Conservation (phyloP, 306 rosid genomes). For the Senna tora region DNA sequence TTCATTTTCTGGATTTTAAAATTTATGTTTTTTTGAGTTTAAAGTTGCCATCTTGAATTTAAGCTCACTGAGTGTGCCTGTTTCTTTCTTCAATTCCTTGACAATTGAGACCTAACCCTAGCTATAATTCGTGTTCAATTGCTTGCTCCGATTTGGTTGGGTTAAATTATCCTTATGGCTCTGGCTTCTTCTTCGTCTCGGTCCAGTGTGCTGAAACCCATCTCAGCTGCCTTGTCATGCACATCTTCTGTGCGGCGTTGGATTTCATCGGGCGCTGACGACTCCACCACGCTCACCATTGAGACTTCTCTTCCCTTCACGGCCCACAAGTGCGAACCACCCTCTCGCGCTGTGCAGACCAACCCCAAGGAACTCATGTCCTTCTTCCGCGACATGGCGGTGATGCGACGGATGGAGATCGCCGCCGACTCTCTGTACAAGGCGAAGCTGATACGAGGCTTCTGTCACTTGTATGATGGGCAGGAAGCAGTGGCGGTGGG, state of each 20-base stretch:
- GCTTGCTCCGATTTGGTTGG: background rate
- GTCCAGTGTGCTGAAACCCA: conserved; percentile 51
- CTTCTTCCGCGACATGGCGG: conserved; percentile 70
- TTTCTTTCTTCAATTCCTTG: too few species aligned
- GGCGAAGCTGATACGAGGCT: conserved; percentile 87
- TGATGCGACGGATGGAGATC: conserved; percentile 90
- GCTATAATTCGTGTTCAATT: too few species aligned
- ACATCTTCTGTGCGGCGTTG: conserved; percentile 52
- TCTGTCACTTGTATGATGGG: conserved; percentile 90
- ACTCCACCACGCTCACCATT: conserved; percentile 50
- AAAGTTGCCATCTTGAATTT: too few species aligned
- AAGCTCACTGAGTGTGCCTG: too few species aligned
- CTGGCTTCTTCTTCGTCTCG: conserved; percentile 47
- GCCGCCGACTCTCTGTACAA: conserved; percentile 87
- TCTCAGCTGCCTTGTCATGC: conserved; percentile 44
- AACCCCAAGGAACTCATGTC: conserved; percentile 54
- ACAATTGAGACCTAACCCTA: too few species aligned
- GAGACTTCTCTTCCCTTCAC: conserved; percentile 81
- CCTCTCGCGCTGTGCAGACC: conserved; percentile 73
- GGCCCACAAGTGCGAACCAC: conserved; percentile 61
- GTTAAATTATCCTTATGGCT: conserved; percentile 52
- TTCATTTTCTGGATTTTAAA: too few species aligned
- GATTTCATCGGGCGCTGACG: conserved; percentile 51
- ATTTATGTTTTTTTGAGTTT: too few species aligned
- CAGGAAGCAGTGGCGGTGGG: conserved; percentile 91